A percentile compares a stretch with the other conserved stretches of the same genome.
These are phyloP conservation scores for Coemansia sp. DNA, from an alignment of 192 early-diverging fungal genomes.

Conservation along the genomic window DNA sequence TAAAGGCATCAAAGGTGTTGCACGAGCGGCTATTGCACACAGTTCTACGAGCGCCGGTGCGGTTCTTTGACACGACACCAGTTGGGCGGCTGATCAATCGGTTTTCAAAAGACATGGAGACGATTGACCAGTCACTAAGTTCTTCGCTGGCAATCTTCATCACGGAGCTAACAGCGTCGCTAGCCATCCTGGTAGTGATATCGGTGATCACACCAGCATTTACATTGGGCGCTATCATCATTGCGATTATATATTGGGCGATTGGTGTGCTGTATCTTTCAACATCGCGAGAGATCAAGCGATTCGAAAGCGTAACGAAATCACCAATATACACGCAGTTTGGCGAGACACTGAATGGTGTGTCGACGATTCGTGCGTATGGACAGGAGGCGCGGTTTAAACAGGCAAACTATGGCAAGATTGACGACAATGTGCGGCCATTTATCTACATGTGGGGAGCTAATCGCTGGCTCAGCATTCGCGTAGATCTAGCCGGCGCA, in stretches of 20 bases:
- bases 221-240: constrained; percentile 70
- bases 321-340: constrained; percentile 78
- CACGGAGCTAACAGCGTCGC: constrained; percentile 55
- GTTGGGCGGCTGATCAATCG: constrained; percentile 76
- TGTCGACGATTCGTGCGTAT: constrained; percentile 80
- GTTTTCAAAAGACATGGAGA: constrained; percentile 76
- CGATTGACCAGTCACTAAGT: constrained; percentile 70
- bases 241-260: constrained; percentile 63
- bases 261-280: constrained; percentile 70
- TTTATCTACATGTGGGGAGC: constrained; percentile 80
- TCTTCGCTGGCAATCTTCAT: constrained; percentile 62
- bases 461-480: constrained; percentile 85
- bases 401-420: constrained; percentile 43
- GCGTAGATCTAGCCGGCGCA: constrained; percentile 64
- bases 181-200: constrained; percentile 61
- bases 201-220: constrained; percentile 70
- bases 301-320: constrained; percentile 73
- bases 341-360: constrained; percentile 70
- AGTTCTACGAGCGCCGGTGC: constrained; percentile 68
- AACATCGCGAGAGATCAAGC: constrained; percentile 81
- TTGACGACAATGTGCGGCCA: constrained; percentile 79
- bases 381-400: constrained; percentile 66
- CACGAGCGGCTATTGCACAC: constrained; percentile 48
- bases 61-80: constrained; percentile 89
- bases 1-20: constrained; percentile 35